Conservation (phyloP, 306 rosid genomes). For the Dicorynia guianensis region DNA sequence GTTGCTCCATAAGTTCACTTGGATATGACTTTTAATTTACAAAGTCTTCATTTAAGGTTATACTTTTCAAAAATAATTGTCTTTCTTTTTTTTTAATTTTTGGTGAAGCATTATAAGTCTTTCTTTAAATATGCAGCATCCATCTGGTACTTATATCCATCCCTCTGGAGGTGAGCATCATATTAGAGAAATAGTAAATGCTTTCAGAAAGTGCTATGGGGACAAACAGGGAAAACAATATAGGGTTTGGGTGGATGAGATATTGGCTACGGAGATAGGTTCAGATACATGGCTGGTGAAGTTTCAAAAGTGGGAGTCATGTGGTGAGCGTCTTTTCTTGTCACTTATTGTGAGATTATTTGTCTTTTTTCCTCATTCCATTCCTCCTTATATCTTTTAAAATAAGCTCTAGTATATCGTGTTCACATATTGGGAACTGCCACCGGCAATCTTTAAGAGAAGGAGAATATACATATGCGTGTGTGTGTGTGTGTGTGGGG, state of each 20-base stretch:
- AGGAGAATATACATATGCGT: too few species aligned
- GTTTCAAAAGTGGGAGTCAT: conserved; percentile 77
- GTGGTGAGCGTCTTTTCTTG: conserved; percentile 50
- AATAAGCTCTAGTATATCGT: conserved; percentile 8
- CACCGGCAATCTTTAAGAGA: neutral
- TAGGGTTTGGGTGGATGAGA: conserved; percentile 75
- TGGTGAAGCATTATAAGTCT: too few species aligned
- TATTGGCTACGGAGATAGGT: conserved; percentile 58
- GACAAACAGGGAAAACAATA: conserved; percentile 76
- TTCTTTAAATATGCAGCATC: conserved; percentile 53
- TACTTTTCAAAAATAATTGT: conserved; percentile 23
- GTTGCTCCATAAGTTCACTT: conserved; percentile 1
- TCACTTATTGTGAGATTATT: conserved; percentile 11
- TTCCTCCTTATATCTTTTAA: conserved; percentile 16
- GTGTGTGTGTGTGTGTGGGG: too few species aligned
- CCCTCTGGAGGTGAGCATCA: conserved; percentile 71
- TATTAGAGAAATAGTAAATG: conserved; percentile 47
- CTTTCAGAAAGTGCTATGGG: conserved; percentile 60
- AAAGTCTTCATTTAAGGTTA: conserved; percentile 10
- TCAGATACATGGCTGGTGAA: conserved; percentile 74
- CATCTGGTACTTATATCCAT: conserved; percentile 62
- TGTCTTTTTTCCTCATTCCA: conserved; percentile 8
- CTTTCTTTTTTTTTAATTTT: too few species aligned
- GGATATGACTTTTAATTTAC: neutral
- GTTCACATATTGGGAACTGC: neutral